Percentiles rank a stretch among this genome's conserved stretches.
phyloP scores from a whole-genome alignment of 2,329 filamentous ascomycete genomes.

The Aspergillus novoparasiticus region DNA sequence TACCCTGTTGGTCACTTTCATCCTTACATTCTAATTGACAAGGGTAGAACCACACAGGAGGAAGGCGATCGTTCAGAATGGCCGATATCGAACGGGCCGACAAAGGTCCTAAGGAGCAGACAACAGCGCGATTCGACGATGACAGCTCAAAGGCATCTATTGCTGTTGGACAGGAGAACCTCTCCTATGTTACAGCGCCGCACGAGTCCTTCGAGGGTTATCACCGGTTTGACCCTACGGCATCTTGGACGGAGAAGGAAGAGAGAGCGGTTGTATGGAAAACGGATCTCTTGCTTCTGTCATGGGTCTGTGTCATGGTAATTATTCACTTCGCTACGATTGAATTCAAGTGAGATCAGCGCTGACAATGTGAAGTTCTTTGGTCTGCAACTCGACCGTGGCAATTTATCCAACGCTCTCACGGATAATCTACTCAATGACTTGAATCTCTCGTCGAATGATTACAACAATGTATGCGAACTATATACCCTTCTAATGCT shows the following conservation, averaged over 20 bases:
- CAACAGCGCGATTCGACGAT: slow-evolving; percentile 3
- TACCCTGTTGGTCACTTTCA: background rate
- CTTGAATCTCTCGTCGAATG: slow-evolving; percentile 35
- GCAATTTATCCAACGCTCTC: slow-evolving; percentile 39
- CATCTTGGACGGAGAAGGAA: slow-evolving; percentile 39
- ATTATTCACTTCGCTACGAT: background rate
- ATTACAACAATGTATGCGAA: slow-evolving; percentile 39
- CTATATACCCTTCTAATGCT: background rate
- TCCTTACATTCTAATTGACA: background rate
- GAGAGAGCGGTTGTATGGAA: slow-evolving; percentile 51
- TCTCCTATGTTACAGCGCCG: slow-evolving; percentile 30
- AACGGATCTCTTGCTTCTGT: slow-evolving; percentile 34
- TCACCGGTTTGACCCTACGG: slow-evolving; percentile 29
- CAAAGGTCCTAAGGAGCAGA: slow-evolving; percentile 11
- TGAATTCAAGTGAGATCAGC: too few species aligned
- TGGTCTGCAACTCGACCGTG: slow-evolving; percentile 36
- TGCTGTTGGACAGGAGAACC: slow-evolving; percentile 28
- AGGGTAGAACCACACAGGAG: background rate
- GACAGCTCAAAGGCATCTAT: slow-evolving; percentile 17
- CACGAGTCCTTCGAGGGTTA: slow-evolving; percentile 32
- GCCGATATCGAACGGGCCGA: slow-evolving; percentile 25
- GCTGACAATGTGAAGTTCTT: slow-evolving; percentile 29
- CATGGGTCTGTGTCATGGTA: slow-evolving; percentile 29
- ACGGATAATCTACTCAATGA: slow-evolving; percentile 43
- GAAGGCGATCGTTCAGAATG: slow-evolving; percentile 13